A percentile compares a stretch with the other conserved stretches of the same genome.
Evolutionary conservation across 2,329 filamentous ascomycete genomes (phyloP).

Genomic region (Diaporthe sp.): DNA sequence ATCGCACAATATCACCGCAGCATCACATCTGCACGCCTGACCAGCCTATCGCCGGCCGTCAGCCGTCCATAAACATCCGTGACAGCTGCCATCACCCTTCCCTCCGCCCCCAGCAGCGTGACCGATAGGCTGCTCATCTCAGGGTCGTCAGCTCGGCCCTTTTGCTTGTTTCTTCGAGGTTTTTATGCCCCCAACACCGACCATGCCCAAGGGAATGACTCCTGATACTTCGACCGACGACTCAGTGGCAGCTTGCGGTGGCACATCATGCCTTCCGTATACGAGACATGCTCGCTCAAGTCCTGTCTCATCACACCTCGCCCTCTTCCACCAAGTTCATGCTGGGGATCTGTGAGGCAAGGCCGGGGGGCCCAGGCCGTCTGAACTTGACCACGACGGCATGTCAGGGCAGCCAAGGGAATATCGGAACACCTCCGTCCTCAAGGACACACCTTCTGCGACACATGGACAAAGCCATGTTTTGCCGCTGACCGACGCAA

Average conservation of each 20-base stretch:
- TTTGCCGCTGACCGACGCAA: slow-evolving; percentile 4
- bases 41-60: slow-evolving; percentile 11
- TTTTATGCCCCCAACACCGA: not conserved
- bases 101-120: not conserved
- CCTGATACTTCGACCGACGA: slow-evolving; percentile 17
- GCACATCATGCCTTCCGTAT: slow-evolving; percentile 18
- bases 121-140: slow-evolving; percentile 20
- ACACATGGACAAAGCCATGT: slow-evolving; percentile 1
- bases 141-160: not conserved
- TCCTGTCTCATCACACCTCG: slow-evolving; percentile 25
- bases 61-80: not conserved
- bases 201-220: not conserved
- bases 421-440: slow-evolving; percentile 3
- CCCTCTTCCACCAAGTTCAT: not conserved
- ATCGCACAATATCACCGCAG: slow-evolving; percentile 25
- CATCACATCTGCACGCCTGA: slow-evolving; percentile 28
- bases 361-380: slow-evolving; percentile 7
- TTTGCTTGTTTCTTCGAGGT: not conserved
- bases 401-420: slow-evolving; percentile 11
- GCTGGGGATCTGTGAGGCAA: not conserved
- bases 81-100: slow-evolving; percentile 21
- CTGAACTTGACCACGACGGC: slow-evolving; percentile 3
- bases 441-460: slow-evolving; percentile 22
- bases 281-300: not conserved
- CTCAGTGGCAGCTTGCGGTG: not conserved